Conservation (phyloP, 495 filamentous ascomycete species). For the Neurospora sp. region DNA sequence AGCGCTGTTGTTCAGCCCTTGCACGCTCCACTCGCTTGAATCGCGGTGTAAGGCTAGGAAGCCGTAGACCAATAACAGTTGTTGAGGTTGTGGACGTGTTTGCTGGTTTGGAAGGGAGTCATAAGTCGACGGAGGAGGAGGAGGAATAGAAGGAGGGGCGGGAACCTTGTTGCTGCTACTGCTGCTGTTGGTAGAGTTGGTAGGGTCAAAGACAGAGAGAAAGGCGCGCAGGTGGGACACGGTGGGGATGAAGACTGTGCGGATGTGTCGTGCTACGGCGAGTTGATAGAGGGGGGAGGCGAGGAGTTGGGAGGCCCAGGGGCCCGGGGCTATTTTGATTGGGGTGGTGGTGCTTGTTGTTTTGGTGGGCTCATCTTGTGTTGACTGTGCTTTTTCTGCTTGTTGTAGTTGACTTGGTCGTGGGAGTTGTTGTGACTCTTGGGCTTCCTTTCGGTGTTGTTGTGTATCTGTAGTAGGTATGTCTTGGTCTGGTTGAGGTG, state of each 20-base stretch:
- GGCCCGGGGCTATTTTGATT: not conserved
- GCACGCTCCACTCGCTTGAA: slow-evolving; percentile 74
- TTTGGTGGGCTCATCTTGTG: not conserved
- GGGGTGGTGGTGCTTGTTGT: not conserved
- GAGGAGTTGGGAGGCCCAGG: slow-evolving; percentile 29
- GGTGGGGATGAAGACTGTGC: slow-evolving; percentile 60
- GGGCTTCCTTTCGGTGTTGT: not conserved
- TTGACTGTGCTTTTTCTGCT: not conserved
- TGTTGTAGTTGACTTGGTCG: not conserved
- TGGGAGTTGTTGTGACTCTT: not conserved
- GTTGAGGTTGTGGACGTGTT: not conserved
- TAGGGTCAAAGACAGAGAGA: slow-evolving; percentile 48
- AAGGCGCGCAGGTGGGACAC: slow-evolving; percentile 70
- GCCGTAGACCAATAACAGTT: slow-evolving; percentile 53
- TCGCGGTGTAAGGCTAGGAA: slow-evolving; percentile 56
- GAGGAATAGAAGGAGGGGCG: slow-evolving; percentile 12
- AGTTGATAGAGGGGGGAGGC: slow-evolving; percentile 60
- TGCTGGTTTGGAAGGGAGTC: not conserved
- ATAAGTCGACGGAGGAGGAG: not conserved
- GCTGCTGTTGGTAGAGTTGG: slow-evolving; percentile 16
- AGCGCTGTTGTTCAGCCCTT: slow-evolving; percentile 64
- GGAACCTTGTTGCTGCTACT: slow-evolving; percentile 12
- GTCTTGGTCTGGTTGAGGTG: not conserved
- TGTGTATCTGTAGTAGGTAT: not conserved
- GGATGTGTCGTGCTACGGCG: slow-evolving; percentile 54